Percentiles rank a stretch among this genome's conserved stretches.
phyloP scores from a whole-genome alignment of 2,329 filamentous ascomycete species.

The Didymosphaeria variabile region DNA sequence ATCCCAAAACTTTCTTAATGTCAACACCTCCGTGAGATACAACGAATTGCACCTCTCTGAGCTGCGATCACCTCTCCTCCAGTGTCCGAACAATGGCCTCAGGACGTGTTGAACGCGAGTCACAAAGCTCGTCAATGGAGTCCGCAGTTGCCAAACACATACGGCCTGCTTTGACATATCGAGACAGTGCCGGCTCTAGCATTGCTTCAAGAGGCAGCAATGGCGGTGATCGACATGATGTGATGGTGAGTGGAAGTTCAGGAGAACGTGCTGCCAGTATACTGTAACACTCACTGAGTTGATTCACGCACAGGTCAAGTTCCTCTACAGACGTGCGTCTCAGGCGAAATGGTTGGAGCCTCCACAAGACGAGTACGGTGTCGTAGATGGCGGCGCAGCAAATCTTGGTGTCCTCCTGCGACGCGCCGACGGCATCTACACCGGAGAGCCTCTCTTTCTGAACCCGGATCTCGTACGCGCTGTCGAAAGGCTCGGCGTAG shows the following conservation, averaged over 20 bases:
- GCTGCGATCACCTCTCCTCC: slow-evolving; percentile 4
- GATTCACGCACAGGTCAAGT: slow-evolving; percentile 31
- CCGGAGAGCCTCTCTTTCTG: slow-evolving; percentile 57
- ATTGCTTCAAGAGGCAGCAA: slow-evolving; percentile 30
- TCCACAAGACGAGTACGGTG: slow-evolving; percentile 37
- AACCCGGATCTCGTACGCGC: slow-evolving; percentile 52
- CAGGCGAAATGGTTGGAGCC: slow-evolving; percentile 41
- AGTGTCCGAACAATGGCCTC: slow-evolving; percentile 21
- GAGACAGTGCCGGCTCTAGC: slow-evolving; percentile 31
- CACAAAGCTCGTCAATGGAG: slow-evolving; percentile 24
- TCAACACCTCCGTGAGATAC: slow-evolving; percentile 16
- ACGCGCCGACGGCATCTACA: slow-evolving; percentile 73
- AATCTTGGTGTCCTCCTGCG: slow-evolving; percentile 71
- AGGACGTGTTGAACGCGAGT: slow-evolving; percentile 24
- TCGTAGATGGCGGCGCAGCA: slow-evolving; percentile 29
- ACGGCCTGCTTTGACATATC: slow-evolving; percentile 22
- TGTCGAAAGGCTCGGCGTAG: slow-evolving; percentile 55
- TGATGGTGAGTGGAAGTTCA: slow-evolving; percentile 27
- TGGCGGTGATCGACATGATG: slow-evolving; percentile 33
- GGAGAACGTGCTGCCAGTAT: background rate
- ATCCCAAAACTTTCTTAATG: slow-evolving; percentile 19
- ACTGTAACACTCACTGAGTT: background rate
- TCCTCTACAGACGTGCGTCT: slow-evolving; percentile 30
- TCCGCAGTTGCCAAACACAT: slow-evolving; percentile 22
- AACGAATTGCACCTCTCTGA: slow-evolving; percentile 13